phyloP scores from a whole-genome alignment of 2,329 filamentous ascomycete species.

The Colletotrichum sp. region DNA sequence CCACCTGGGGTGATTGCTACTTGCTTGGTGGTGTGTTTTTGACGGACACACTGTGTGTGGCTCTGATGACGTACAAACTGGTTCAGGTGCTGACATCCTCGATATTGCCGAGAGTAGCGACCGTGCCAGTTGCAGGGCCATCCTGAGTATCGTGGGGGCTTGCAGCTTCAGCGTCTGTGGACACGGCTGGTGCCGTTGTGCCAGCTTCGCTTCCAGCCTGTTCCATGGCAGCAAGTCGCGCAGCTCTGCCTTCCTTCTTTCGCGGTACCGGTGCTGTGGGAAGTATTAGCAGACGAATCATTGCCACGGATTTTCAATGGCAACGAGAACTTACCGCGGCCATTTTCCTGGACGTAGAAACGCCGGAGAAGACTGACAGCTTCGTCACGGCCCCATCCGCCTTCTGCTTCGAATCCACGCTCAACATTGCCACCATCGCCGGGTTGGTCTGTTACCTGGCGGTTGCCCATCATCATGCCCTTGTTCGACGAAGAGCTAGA shows the following conservation, averaged over 20 bases:
- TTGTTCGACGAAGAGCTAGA: not conserved
- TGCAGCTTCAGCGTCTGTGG: not conserved
- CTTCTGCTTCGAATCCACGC: slow-evolving; percentile 78
- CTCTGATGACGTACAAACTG: not conserved
- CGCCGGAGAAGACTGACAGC: slow-evolving; percentile 90
- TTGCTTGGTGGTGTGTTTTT: not conserved
- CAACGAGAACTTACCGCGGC: slow-evolving; percentile 66
- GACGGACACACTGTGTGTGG: not conserved
- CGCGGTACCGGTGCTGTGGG: slow-evolving; percentile 52
- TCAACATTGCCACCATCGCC: slow-evolving; percentile 74
- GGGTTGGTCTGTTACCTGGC: slow-evolving; percentile 27
- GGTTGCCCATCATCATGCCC: not conserved
- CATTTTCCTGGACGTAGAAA: slow-evolving; percentile 98
- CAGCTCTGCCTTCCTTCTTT: slow-evolving; percentile 61
- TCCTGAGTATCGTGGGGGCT: not conserved
- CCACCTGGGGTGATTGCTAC: not conserved
- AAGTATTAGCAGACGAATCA: slow-evolving; percentile 18
- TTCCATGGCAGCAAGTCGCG: slow-evolving; percentile 52
- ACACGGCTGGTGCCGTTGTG: not conserved
- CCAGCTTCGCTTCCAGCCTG: slow-evolving; percentile 4
- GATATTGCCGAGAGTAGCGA: not conserved
- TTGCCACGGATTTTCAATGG: slow-evolving; percentile 1
- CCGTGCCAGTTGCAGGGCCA: not conserved
- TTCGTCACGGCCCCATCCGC: slow-evolving; percentile 88
- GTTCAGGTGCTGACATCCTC: not conserved